Evolutionary conservation across 768 basidiomycete genomes (phyloP), one percentile per base, ranked within the genome.

Genomic region (Roridomyces roridus): DNA sequence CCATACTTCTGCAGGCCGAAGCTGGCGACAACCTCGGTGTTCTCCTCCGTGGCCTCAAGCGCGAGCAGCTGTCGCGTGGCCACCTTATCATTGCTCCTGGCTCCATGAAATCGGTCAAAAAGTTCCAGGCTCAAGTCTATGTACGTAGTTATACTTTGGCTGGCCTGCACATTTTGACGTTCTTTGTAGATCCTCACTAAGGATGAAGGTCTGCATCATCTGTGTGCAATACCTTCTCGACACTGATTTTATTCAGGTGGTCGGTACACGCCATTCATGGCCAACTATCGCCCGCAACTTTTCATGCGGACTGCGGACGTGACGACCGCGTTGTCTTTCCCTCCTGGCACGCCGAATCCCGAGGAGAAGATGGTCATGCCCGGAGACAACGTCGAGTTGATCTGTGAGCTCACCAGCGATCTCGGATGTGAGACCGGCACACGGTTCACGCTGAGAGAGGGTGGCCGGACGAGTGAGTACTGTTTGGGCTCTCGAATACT

Each of bases 21-120:
- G 96, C 97, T 59, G 97, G 97, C 66, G 97, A 99, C 77, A 98
- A 98, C 82, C 98, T 98, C 94, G 97, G 97, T 64, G 92, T 90
- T 52, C 82, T 99, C 34, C 87, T 99, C 42, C 94, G 97, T 74
- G 96, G 97, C 70, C 80, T 98, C 74, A 98, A 98, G 79, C 90
- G 96, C 61, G 97, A 98, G 70, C 94, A 98, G 75, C 79, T 99
- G 68, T 84, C 85, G 62, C 91, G 97, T 63, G 97, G 97, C 41
- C 94, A 96, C 71, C 90, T 98, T 53, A 85, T 99, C 69, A 85
- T 88, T 65, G 82, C 86, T 28, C 95, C 96, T 23, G 94, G 94
- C 29, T 85, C 92, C 8, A 92, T 98, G 77, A 96, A 95, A 76
- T 81, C 92, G n/a, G 88, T 91, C 65, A 95, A 91, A 80, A 92